Evolutionary conservation across 257 asterid species (phyloP), one percentile per base, ranked within the genome.

Genomic region (Perilla frutescens): DNA sequence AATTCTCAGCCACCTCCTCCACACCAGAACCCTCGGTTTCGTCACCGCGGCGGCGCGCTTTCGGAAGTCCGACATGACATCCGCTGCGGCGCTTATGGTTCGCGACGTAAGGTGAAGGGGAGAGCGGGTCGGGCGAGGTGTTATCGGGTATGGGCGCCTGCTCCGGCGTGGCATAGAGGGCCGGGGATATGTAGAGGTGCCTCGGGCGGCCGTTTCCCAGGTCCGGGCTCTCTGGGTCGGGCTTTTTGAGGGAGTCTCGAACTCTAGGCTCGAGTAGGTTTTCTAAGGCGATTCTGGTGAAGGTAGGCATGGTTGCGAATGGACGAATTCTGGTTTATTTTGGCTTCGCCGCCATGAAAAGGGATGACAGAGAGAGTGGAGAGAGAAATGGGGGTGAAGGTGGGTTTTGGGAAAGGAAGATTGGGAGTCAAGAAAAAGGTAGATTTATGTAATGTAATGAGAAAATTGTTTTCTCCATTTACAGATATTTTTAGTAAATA

Each of bases 81-180:
- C 88, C 83, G 51, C 90, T 79, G 47, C 97, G 92, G 53, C 98
- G 89, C 87, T 90, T 92, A 67, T 78, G 87, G 77, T 92, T 93
- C 15, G 81, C 96, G 2, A 90, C 79, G 77, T 92, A 90, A 0
- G 98, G 98, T 48, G 96, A 92, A 63, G 94, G 96, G 29, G 91
- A 88, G 0, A 41, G 3, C 32, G 91, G 80, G 48, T 47, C 76
- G 39, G 85, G 90, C 84, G 78, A 60, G 15, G 76, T 66, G 54
- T 41, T 47, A 0, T 82, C 88, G 53, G 94, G 87, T 37, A 91
- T 85, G 15, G 98, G 95, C 55, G 91, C 81, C 37, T 87, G 91
- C 57, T 76, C 90, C 43, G 97, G 97, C n/a, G 97, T 91, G 12
- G 77, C 76, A 53, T 93, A 89, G 74, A 91, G 71, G 37, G 90